These are phyloP conservation scores for Aspergillus sp. DNA, from an alignment of 2,329 filamentous ascomycete genomes.

Conservation along the genomic window DNA sequence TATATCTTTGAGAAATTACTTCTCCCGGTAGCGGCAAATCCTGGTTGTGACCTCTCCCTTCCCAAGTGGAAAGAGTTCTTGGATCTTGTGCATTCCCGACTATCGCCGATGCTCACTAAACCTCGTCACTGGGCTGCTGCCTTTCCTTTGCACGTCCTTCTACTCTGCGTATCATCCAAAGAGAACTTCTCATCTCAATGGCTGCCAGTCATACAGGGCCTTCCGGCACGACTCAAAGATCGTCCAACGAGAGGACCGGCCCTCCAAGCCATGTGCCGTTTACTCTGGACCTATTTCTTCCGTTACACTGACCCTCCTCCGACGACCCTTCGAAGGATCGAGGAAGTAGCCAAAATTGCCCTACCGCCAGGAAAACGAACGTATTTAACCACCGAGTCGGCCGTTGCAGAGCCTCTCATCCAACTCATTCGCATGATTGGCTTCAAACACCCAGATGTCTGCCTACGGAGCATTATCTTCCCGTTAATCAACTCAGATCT, in stretches of 20 bases:
- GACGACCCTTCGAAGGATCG: conserved; percentile 66
- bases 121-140: conserved; percentile 85
- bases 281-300: conserved; percentile 93
- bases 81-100: conserved; percentile 64
- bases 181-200: conserved; percentile 81
- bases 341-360: conserved; percentile 79
- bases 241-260: conserved; percentile 68
- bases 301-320: conserved; percentile 65
- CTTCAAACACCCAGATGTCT: conserved; percentile 86
- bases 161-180: conserved; percentile 78
- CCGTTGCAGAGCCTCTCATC: conserved; percentile 82
- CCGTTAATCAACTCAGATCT: conserved; percentile 86
- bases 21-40: conserved; percentile 75
- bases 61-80: conserved; percentile 84
- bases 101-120: conserved; percentile 80
- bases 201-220: conserved; percentile 68
- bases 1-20: conserved; percentile 81
- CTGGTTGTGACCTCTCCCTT: conserved; percentile 65
- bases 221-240: conserved; percentile 79
- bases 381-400: conserved; percentile 70
- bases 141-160: conserved; percentile 77
- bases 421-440: conserved; percentile 92
- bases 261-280: conserved; percentile 77
- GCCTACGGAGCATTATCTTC: conserved; percentile 88
- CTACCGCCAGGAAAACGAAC: conserved; percentile 72